Conservation (phyloP, 2,329 filamentous ascomycete species). For the Aspergillus awamori region DNA sequence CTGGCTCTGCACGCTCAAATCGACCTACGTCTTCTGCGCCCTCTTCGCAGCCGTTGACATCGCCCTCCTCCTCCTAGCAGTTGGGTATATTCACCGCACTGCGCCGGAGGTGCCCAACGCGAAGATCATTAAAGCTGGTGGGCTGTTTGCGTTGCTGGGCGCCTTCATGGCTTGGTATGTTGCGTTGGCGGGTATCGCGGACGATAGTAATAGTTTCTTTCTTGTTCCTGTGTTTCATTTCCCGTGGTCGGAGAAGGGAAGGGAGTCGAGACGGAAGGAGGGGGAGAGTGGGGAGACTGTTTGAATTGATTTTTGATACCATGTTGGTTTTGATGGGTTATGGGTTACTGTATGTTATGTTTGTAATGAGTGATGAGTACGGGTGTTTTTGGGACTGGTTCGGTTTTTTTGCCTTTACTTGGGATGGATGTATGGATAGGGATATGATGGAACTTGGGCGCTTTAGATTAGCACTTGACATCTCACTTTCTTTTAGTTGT, state of each 20-base stretch:
- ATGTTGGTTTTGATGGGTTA: accelerated
- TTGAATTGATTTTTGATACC: background rate
- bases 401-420: background rate
- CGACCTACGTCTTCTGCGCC: slow-evolving; percentile 72
- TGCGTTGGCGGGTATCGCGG: slow-evolving; percentile 76
- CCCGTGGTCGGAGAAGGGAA: slow-evolving; percentile 82
- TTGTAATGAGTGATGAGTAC: no score
- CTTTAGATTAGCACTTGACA: background rate
- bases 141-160: slow-evolving; percentile 72
- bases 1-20: slow-evolving; percentile 70
- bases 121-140: slow-evolving; percentile 66
- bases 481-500: no score
- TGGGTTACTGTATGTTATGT: no score
- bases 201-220: slow-evolving; percentile 73
- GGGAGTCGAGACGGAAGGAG: slow-evolving; percentile 1
- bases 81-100: slow-evolving; percentile 61
- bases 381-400: background rate
- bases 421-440: background rate
- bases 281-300: background rate
- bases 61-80: slow-evolving; percentile 69
- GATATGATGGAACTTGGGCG: background rate
- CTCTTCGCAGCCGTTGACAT: slow-evolving; percentile 75
- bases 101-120: slow-evolving; percentile 40
- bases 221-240: slow-evolving; percentile 86
- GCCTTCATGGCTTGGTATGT: slow-evolving; percentile 83